Conservation (phyloP, 257 asterid species). For the Solanum pinnatisectum region DNA sequence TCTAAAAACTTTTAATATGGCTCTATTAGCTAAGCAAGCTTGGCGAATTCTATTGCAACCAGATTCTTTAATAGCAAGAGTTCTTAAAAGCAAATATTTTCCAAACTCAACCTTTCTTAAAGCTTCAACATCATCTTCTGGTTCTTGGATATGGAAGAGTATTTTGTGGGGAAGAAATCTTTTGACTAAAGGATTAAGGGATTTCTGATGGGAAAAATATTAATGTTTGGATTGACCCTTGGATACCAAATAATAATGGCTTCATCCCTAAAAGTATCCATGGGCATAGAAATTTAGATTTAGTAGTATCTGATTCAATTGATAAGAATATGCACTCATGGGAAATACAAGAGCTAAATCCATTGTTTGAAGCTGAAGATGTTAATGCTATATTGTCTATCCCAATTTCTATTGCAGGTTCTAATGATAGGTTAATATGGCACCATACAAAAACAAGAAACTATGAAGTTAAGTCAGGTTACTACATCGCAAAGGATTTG, state of each 20-base stretch:
- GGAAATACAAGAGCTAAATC: background rate
- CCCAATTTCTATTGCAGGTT: background rate
- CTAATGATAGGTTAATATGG: background rate
- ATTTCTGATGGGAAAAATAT: background rate
- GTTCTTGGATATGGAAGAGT: background rate
- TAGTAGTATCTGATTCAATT: background rate
- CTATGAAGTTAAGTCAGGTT: background rate
- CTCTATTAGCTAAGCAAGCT: background rate
- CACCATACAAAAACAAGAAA: background rate
- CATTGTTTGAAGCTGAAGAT: no score
- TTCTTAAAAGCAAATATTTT: background rate
- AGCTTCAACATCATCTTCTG: background rate
- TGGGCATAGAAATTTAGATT: background rate
- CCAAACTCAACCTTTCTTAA: background rate
- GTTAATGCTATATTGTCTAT: background rate
- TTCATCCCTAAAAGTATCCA: background rate
- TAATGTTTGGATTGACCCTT: background rate
- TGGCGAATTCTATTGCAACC: background rate
- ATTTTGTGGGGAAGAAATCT: background rate
- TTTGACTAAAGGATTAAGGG: background rate
- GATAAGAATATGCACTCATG: background rate
- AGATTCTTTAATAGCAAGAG: background rate
- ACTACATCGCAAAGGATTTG: no score
- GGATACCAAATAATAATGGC: background rate
- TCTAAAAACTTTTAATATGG: background rate